Conservation (phyloP, 2,329 filamentous ascomycete genomes). For the Xenosphaeropsis pyriputrescens region DNA sequence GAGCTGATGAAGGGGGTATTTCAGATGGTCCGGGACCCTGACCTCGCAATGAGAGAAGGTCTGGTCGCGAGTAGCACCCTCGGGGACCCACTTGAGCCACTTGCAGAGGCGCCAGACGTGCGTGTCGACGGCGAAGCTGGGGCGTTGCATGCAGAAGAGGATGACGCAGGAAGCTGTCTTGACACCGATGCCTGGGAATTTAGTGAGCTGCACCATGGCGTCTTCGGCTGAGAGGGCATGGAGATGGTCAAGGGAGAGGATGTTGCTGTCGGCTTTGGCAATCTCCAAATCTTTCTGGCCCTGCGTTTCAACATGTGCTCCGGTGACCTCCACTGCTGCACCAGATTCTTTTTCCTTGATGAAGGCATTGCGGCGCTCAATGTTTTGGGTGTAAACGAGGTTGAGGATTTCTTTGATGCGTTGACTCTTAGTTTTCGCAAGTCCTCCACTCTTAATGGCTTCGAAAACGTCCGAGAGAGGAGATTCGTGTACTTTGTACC, state of each 20-base stretch:
- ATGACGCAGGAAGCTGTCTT: constrained; percentile 42
- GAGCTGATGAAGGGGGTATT: constrained; percentile 39
- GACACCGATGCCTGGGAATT: constrained; percentile 36
- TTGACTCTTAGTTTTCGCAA: constrained; percentile 55
- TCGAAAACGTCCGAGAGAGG: constrained; percentile 45
- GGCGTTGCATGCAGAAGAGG: constrained; percentile 36
- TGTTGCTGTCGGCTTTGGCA: constrained; percentile 35
- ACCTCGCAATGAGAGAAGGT: constrained; percentile 38
- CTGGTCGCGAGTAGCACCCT: constrained; percentile 27
- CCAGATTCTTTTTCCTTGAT: constrained; percentile 24
- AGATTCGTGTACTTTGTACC: constrained; percentile 52
- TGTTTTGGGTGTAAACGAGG: constrained; percentile 56
- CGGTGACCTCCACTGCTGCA: constrained; percentile 26
- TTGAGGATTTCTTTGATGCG: constrained; percentile 63
- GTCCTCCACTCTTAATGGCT: constrained; percentile 56
- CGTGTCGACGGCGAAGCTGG: constrained; percentile 42
- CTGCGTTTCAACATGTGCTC: constrained; percentile 22
- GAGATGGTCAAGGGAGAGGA: constrained; percentile 41
- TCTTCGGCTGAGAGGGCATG: constrained; percentile 27
- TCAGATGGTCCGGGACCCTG: constrained; percentile 33
- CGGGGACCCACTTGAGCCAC: constrained; percentile 41
- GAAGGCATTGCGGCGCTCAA: constrained; percentile 33
- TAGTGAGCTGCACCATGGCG: constrained; percentile 33
- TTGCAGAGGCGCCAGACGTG: constrained; percentile 36
- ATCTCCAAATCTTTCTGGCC: constrained; percentile 42